Base-by-base conservation (phyloP, 1,284 basidiomycete species). In the Marasmius sp. region DNA sequence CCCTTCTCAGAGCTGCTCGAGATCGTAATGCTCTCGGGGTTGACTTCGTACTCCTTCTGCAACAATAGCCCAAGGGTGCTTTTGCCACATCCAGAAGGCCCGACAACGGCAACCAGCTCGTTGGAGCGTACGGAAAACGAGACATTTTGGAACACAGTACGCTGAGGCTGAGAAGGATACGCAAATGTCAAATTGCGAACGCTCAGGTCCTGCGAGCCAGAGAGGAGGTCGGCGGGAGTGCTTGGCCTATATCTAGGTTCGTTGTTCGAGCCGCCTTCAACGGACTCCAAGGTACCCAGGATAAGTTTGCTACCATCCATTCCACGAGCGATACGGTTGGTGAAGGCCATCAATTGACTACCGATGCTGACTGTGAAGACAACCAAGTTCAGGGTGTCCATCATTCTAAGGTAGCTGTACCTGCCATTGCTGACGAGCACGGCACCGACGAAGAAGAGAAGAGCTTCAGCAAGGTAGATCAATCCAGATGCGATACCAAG, bases 351-450 rank as follows among this genome's bases (percentile, higher is more conserved):
- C 66, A 95, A 83, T 72, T 95, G 93, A 27, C 90, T 88, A 1
- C 94, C 93, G 66, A 97, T 97, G 2, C 94, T 93, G 63, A 98
- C 89, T 7, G 92, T 90, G 78, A 98, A 98, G 43, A 98, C 88
- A 61, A 98, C 91, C 61, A 98, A 82, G 64, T 96, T 92, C 72
- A 97, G 87, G 27, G 93, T 91, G 75, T 95, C 85, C 51, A 97
- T 85, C 91, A 98, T 94, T 65, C 89, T 85, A 64, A 89, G 81
- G 73, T 97, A 97, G 14, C 86, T 86, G 75, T 97, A 95, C 12
- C 84, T 86, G n/a, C 92, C 93, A 4, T 82, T 80, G 5, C 87
- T 82, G 66, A 98, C 88, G 65, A 98, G 85, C 37, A 92, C 77
- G 0, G 94, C 92, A 43, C 94, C 94, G 55, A 95, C 88, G 70